Percentiles rank a stretch among this genome's conserved stretches.
Conservation (phyloP, 768 basidiomycete genomes). For the Tubosaeta sp. region DNA sequence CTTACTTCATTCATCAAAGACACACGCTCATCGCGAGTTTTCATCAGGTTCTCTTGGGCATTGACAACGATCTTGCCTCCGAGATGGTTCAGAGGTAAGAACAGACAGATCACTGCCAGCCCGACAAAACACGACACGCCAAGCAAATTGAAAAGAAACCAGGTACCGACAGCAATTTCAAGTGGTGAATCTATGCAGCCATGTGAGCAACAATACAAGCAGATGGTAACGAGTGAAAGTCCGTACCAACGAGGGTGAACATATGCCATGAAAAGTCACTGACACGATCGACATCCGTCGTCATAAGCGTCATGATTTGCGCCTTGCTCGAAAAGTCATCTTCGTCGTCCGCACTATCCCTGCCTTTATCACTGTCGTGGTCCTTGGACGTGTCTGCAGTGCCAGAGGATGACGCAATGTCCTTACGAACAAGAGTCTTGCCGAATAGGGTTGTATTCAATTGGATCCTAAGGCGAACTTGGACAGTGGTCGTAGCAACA, state of each 20-base stretch:
- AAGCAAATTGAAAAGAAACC: conserved; percentile 74
- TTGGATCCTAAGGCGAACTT: conserved; percentile 68
- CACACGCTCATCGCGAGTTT: conserved; percentile 85
- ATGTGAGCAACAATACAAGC: background rate
- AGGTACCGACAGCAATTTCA: conserved; percentile 68
- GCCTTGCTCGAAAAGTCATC: conserved; percentile 64
- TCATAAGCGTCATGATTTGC: conserved; percentile 94
- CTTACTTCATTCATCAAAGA: conserved; percentile 82
- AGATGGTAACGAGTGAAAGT: background rate
- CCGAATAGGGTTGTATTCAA: conserved; percentile 81
- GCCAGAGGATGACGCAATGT: conserved; percentile 63
- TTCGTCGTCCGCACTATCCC: conserved; percentile 31
- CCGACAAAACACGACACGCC: conserved; percentile 78
- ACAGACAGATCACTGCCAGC: conserved; percentile 67
- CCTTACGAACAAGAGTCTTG: conserved; percentile 84
- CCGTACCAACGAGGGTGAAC: conserved; percentile 67
- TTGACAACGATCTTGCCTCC: conserved; percentile 75
- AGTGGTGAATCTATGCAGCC: conserved; percentile 60
- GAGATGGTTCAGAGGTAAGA: conserved; percentile 77
- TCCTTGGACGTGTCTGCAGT: conserved; percentile 24
- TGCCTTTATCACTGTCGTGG: conserved; percentile 13
- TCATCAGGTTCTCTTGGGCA: conserved; percentile 87
- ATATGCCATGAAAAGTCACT: conserved; percentile 80
- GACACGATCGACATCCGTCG: conserved; percentile 88
- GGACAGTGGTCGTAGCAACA: conserved; percentile 61